A percentile compares a stretch with the other conserved stretches of the same genome.
Conservation (phyloP, 805 yeast genomes). For the Starmera caribaea region DNA sequence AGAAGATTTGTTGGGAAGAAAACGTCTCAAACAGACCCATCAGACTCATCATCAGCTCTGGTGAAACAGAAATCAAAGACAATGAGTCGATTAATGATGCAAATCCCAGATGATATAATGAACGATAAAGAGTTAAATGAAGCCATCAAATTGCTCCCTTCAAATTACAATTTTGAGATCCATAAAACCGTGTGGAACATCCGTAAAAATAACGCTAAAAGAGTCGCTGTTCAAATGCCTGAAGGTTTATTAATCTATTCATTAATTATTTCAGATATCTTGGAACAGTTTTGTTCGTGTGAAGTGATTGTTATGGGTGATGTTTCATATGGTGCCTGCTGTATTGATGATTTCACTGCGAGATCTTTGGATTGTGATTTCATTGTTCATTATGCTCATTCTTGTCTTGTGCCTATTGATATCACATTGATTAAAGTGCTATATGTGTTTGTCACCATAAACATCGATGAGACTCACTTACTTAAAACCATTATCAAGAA, state of each 20-base stretch:
- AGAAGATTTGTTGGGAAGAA: constrained; percentile 55
- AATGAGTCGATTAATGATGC: constrained; percentile 58
- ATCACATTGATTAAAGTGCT: constrained; percentile 82
- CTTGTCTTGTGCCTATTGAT: constrained; percentile 93
- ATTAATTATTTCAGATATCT: constrained; percentile 79
- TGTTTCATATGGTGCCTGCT: constrained; percentile 97
- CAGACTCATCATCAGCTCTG: constrained; percentile 1
- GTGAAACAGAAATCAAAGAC: constrained; percentile 1
- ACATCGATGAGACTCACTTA: constrained; percentile 76
- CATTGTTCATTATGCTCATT: constrained; percentile 93
- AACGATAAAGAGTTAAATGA: constrained; percentile 74
- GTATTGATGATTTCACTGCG: constrained; percentile 95
- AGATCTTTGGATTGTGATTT: constrained; percentile 88
- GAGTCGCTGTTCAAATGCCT: constrained; percentile 96
- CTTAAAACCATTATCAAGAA: constrained; percentile 67
- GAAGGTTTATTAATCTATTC: constrained; percentile 90
- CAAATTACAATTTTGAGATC: constrained; percentile 90
- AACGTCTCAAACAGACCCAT: too few relatives aligned
- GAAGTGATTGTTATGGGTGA: constrained; percentile 97
- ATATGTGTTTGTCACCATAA: constrained; percentile 92
- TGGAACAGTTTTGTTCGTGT: constrained; percentile 82
- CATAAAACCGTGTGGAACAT: constrained; percentile 96
- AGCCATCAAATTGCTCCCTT: constrained; percentile 74
- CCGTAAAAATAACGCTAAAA: constrained; percentile 56
- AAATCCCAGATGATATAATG: constrained; percentile 79